phyloP scores from a whole-genome alignment of 2,329 filamentous ascomycete genomes.

The Alternaria sp. region DNA sequence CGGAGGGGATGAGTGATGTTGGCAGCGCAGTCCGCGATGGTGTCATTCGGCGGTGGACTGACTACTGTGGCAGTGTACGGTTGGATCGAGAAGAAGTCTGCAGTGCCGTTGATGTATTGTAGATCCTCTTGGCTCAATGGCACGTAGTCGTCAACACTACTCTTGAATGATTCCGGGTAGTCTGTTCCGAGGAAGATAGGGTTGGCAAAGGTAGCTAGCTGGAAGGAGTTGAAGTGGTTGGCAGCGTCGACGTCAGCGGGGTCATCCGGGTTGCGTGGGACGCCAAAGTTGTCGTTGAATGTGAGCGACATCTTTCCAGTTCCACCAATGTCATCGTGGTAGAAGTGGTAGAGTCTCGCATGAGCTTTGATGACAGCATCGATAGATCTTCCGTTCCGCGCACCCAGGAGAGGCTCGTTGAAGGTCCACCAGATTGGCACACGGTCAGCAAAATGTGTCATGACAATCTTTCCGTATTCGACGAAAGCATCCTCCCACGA shows the following conservation, averaged over 20 bases:
- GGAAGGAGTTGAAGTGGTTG: constrained; percentile 52
- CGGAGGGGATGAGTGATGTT: constrained; percentile 55
- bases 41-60: constrained; percentile 52
- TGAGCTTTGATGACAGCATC: constrained; percentile 52
- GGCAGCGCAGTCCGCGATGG: constrained; percentile 56
- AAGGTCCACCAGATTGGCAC: constrained; percentile 62
- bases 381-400: constrained; percentile 50
- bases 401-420: constrained; percentile 58
- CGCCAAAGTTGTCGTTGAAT: constrained; percentile 51
- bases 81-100: constrained; percentile 64
- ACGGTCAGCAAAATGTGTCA: constrained; percentile 59
- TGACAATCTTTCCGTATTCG: constrained; percentile 60
- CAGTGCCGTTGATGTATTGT: constrained; percentile 47
- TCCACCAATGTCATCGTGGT: constrained; percentile 61
- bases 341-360: constrained; percentile 59
- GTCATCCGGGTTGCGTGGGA: constrained; percentile 47
- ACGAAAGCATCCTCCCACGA: constrained; percentile 60
- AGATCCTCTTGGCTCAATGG: constrained; percentile 58
- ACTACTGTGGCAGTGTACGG: constrained; percentile 64
- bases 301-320: constrained; percentile 59
- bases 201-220: constrained; percentile 58
- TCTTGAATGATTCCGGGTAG: constrained; percentile 57
- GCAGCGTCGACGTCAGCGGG: constrained; percentile 54
- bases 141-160: constrained; percentile 44
- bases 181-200: constrained; percentile 60